These are phyloP conservation scores for Cytospora piceae DNA, from an alignment of 2,329 filamentous ascomycete species.

Conservation along the genomic window DNA sequence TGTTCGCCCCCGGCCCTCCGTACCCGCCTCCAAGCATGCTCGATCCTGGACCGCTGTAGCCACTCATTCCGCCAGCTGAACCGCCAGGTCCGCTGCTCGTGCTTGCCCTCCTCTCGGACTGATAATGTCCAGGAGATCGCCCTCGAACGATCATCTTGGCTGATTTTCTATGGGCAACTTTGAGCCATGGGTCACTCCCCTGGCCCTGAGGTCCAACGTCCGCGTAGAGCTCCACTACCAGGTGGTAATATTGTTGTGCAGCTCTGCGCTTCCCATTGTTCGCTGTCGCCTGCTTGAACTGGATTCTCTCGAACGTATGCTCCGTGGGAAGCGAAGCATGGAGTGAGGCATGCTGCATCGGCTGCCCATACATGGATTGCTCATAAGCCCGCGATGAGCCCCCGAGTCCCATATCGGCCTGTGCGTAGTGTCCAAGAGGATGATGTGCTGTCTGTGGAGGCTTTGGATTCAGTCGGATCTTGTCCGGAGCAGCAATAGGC, in stretches of 20 bases:
- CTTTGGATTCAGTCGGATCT: constrained; percentile 68
- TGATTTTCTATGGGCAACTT: constrained; percentile 73
- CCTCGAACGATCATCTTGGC: constrained; percentile 87
- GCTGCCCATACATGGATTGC: constrained; percentile 44
- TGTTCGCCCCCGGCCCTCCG: constrained; percentile 41
- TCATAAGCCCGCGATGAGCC: constrained; percentile 47
- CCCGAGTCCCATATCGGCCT: constrained; percentile 40
- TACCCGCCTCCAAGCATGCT: constrained; percentile 47
- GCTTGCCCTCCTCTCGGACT: constrained; percentile 69
- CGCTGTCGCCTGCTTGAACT: constrained; percentile 91
- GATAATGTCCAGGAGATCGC: constrained; percentile 80
- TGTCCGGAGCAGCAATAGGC: constrained; percentile 74
- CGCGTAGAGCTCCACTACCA: constrained; percentile 83
- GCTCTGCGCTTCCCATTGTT: constrained; percentile 92
- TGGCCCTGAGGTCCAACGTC: constrained; percentile 58
- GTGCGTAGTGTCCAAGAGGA: constrained; percentile 49
- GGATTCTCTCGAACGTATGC: constrained; percentile 81
- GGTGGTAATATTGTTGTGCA: constrained; percentile 88
- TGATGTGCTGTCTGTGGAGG: constrained; percentile 57
- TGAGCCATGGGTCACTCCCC: constrained; percentile 62
- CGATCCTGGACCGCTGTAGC: constrained; percentile 43
- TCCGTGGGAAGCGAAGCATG: constrained; percentile 50
- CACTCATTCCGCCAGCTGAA: constrained; percentile 63
- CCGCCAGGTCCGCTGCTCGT: constrained; percentile 70
- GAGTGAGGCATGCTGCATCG: constrained; percentile 34